Evolutionary conservation across 179 eudicot species (phyloP).

Genomic region (Beta macrorhiza): DNA sequence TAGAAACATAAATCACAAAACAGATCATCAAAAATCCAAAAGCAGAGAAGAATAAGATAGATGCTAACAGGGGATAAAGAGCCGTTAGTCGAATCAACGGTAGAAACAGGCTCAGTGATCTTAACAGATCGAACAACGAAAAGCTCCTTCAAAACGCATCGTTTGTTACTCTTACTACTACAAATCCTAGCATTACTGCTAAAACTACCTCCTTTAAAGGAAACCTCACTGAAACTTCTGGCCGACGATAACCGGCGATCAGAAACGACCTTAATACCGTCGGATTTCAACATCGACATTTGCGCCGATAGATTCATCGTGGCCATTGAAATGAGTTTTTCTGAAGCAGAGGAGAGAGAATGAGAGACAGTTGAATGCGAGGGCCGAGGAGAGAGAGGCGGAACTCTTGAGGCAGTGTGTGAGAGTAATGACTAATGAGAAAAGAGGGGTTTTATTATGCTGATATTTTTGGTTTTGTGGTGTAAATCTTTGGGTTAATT

Average conservation of each 20-base stretch:
- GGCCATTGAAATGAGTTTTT: conserved; percentile 31
- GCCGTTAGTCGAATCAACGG: conserved; percentile 41
- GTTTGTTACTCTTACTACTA: background rate
- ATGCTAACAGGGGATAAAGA: conserved; percentile 37
- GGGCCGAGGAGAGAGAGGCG: conserved; percentile 3
- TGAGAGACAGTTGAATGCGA: background rate
- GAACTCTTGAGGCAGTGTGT: background rate
- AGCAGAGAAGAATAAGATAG: background rate
- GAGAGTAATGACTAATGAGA: too few species aligned
- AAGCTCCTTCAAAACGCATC: conserved; percentile 27
- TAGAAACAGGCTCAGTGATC: conserved; percentile 29
- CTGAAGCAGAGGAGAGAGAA: too few species aligned
- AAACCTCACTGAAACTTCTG: conserved; percentile 30
- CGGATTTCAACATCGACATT: conserved; percentile 34
- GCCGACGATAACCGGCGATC: conserved; percentile 44
- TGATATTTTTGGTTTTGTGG: background rate
- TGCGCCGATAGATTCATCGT: conserved; percentile 39
- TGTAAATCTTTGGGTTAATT: background rate
- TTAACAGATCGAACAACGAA: conserved; percentile 45
- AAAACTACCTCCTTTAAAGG: conserved; percentile 13
- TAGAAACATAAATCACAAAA: background rate
- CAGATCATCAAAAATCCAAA: background rate
- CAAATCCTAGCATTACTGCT: background rate
- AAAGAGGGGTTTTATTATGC: background rate
- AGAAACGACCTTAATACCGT: conserved; percentile 12